Percentiles rank a stretch among this genome's conserved stretches.
These are phyloP conservation scores for Sclerotinia subarctica DNA, from an alignment of 2,329 filamentous ascomycete genomes.

Conservation along the genomic window DNA sequence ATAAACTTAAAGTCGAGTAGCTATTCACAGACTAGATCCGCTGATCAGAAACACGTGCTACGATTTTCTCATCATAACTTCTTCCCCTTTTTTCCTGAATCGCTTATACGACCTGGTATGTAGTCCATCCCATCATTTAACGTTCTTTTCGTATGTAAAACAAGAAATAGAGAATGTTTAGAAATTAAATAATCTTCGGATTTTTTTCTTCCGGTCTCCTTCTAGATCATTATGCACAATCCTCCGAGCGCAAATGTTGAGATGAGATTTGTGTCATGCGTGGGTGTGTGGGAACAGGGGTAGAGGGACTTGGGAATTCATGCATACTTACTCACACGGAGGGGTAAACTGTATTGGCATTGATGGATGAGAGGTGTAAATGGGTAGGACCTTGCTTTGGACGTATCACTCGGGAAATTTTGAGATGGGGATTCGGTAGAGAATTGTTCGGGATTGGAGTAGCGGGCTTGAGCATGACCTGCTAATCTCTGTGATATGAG, in stretches of 20 bases:
- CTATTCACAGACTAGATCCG: too few species aligned
- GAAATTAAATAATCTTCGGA: neutral
- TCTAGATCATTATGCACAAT: conserved; percentile 1
- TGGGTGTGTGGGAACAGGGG: conserved; percentile 10
- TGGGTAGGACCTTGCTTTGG: conserved; percentile 1
- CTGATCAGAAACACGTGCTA: conserved; percentile 5
- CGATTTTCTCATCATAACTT: neutral
- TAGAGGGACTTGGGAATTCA: conserved; percentile 6
- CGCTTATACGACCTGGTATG: neutral
- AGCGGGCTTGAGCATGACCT: conserved; percentile 9
- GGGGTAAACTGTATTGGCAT: neutral
- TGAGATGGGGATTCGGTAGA: neutral
- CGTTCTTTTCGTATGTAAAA: neutral
- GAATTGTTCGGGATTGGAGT: neutral
- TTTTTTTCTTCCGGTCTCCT: neutral
- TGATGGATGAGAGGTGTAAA: neutral
- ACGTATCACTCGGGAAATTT: neutral
- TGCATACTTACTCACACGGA: neutral
- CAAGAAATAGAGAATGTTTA: neutral
- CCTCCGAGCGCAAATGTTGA: conserved; percentile 8
- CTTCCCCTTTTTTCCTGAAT: neutral
- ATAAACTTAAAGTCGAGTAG: too few species aligned
- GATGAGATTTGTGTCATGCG: conserved; percentile 15
- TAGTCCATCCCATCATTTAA: neutral
- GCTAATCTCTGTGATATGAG: conserved; percentile 14